These are phyloP conservation scores for Tubosaeta sp. DNA, from an alignment of 768 basidiomycete species.

Conservation along the genomic window DNA sequence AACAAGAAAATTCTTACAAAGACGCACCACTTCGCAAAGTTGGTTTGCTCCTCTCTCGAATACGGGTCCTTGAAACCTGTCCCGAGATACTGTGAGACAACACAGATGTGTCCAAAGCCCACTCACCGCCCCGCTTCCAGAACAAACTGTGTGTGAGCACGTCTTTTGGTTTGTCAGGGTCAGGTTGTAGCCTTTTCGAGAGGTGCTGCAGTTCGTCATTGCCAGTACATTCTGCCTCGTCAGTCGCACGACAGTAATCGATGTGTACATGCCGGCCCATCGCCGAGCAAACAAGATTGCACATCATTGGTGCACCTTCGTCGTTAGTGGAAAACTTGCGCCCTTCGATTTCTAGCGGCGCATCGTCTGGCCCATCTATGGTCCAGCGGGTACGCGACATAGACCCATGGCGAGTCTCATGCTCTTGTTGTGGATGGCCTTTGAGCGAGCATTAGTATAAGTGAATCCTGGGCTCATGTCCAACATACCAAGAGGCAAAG, in stretches of 20 bases:
- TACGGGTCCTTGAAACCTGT: conserved; percentile 64
- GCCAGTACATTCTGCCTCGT: conserved; percentile 33
- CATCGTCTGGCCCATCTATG: conserved; percentile 48
- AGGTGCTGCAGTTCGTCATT: conserved; percentile 47
- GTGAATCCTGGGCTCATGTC: neutral
- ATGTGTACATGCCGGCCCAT: conserved; percentile 57
- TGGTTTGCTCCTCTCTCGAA: conserved; percentile 48
- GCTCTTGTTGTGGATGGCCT: conserved; percentile 59
- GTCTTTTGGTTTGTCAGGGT: conserved; percentile 48
- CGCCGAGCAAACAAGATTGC: conserved; percentile 50
- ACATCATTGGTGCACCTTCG: conserved; percentile 62
- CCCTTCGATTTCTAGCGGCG: conserved; percentile 49
- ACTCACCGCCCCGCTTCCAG: conserved; percentile 55
- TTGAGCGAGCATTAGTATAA: neutral
- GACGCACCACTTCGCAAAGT: conserved; percentile 52
- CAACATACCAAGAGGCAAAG: conserved; percentile 46
- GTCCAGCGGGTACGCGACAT: conserved; percentile 59
- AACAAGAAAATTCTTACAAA: neutral
- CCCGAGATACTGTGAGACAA: neutral
- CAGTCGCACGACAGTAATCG: conserved; percentile 48
- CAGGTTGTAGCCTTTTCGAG: conserved; percentile 37
- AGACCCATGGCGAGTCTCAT: conserved; percentile 61
- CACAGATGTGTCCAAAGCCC: neutral
- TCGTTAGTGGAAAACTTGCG: conserved; percentile 50
- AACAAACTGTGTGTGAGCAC: conserved; percentile 49